phyloP scores from a whole-genome alignment of 140 eudicot species.

The Bidens hawaiensis region DNA sequence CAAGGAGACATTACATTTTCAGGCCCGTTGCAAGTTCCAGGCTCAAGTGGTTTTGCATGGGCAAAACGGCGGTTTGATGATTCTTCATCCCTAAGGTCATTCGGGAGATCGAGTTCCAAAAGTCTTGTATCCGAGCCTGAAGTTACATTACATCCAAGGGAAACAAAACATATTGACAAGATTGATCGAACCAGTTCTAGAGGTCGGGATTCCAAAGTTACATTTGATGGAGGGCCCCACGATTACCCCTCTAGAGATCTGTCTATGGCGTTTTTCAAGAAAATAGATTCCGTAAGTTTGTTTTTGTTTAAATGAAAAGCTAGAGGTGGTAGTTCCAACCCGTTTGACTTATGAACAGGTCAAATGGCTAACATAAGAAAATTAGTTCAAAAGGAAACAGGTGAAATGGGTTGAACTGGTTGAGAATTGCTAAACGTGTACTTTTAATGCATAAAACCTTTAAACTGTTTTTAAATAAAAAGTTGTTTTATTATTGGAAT shows the following conservation, averaged over 20 bases:
- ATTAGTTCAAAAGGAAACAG: too few relatives aligned
- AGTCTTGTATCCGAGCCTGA: constrained; percentile 57
- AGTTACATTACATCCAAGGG: constrained; percentile 33
- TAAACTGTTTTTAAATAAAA: neutral
- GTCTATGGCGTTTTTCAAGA: constrained; percentile 56
- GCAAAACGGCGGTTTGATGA: constrained; percentile 67
- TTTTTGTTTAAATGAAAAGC: neutral
- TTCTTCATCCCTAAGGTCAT: constrained; percentile 52
- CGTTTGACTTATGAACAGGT: neutral
- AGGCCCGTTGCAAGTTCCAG: constrained; percentile 79
- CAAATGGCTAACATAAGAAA: neutral
- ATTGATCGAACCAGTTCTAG: constrained; percentile 35
- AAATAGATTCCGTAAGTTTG: constrained; percentile 51
- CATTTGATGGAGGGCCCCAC: constrained; percentile 61
- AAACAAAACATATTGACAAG: constrained; percentile 37
- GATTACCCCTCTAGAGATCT: constrained; percentile 72
- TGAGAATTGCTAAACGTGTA: neutral
- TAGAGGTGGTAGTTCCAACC: neutral
- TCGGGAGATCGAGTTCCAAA: constrained; percentile 77
- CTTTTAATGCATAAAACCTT: neutral
- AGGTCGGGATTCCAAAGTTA: constrained; percentile 47
- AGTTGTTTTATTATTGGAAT: neutral
- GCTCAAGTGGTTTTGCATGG: constrained; percentile 98
- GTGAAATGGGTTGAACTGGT: neutral
- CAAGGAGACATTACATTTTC: constrained; percentile 72